These are phyloP conservation scores for Atkinsonella hypoxylon DNA, from an alignment of 2,329 filamentous ascomycete species.

Conservation along the genomic window DNA sequence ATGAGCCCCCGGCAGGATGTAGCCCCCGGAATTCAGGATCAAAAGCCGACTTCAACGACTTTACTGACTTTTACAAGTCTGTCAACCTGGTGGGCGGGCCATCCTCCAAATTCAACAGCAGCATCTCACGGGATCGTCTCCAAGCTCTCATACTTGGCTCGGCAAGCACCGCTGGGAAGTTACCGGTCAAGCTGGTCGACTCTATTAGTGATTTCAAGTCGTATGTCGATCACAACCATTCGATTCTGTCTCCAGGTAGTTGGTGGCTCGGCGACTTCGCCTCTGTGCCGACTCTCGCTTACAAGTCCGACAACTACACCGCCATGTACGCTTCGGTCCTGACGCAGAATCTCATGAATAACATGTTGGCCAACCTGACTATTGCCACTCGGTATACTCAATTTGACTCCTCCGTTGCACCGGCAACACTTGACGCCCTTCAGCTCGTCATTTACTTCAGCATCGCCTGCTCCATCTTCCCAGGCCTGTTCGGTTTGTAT, in stretches of 20 bases:
- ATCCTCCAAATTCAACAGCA: slow-evolving; percentile 9
- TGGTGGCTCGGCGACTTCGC: slow-evolving; percentile 54
- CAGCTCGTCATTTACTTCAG: slow-evolving; percentile 75
- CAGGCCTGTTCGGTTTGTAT: slow-evolving; percentile 80
- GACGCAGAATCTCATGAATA: slow-evolving; percentile 49
- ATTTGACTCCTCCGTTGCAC: slow-evolving; percentile 60
- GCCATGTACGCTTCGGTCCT: slow-evolving; percentile 39
- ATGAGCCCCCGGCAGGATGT: slow-evolving; percentile 40
- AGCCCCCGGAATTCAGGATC: slow-evolving; percentile 35
- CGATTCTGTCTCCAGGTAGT: slow-evolving; percentile 61
- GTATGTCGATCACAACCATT: slow-evolving; percentile 49
- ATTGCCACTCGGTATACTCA: slow-evolving; percentile 58
- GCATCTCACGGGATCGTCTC: slow-evolving; percentile 6
- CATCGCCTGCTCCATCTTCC: slow-evolving; percentile 64
- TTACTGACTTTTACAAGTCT: slow-evolving; percentile 11
- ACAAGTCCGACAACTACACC: slow-evolving; percentile 43
- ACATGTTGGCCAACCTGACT: slow-evolving; percentile 47
- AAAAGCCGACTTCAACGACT: slow-evolving; percentile 8
- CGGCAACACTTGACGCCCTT: slow-evolving; percentile 56
- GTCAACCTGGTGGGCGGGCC: slow-evolving; percentile 14
- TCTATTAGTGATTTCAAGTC: slow-evolving; percentile 53
- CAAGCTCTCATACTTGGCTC: slow-evolving; percentile 7
- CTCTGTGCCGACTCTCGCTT: slow-evolving; percentile 53
- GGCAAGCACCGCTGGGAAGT: slow-evolving; percentile 4
- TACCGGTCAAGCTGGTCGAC: slow-evolving; percentile 19